Conservation (phyloP, 2,329 filamentous ascomycete genomes). For the Calycina herbarum region DNA sequence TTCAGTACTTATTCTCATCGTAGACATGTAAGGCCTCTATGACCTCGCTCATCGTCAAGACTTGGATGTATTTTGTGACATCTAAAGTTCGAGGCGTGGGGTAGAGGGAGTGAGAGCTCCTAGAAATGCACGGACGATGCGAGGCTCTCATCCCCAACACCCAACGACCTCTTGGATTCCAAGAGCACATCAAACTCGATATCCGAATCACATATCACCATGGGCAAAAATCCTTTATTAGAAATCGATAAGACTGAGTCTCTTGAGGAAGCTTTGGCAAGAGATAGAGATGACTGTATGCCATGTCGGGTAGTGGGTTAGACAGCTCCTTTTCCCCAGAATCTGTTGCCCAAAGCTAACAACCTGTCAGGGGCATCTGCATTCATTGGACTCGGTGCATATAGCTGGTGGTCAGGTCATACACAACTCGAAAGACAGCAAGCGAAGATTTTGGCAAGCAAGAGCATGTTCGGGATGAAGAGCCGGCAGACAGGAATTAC, state of each 20-base stretch:
- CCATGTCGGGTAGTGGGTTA: constrained; percentile 37
- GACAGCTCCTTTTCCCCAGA: constrained; percentile 10
- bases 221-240: not conserved
- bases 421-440: constrained; percentile 67
- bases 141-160: constrained; percentile 11
- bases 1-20: constrained; percentile 83
- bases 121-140: constrained; percentile 15
- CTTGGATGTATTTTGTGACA: not conserved
- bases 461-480: constrained; percentile 70
- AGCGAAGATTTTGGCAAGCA: constrained; percentile 65
- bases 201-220: not conserved
- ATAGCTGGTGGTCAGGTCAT: constrained; percentile 76
- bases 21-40: constrained; percentile 97
- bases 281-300: constrained; percentile 41
- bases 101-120: not conserved
- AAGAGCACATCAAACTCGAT: not conserved
- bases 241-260: constrained; percentile 24
- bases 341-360: constrained; percentile 9
- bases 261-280: constrained; percentile 31
- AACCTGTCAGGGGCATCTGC: constrained; percentile 63
- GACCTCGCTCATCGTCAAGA: constrained; percentile 70
- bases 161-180: not conserved
- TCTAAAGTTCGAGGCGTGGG: not conserved
- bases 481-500: constrained; percentile 68
- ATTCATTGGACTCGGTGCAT: constrained; percentile 73